phyloP scores from a whole-genome alignment of 1,284 basidiomycete genomes.

The Boletellus deceptivus region DNA sequence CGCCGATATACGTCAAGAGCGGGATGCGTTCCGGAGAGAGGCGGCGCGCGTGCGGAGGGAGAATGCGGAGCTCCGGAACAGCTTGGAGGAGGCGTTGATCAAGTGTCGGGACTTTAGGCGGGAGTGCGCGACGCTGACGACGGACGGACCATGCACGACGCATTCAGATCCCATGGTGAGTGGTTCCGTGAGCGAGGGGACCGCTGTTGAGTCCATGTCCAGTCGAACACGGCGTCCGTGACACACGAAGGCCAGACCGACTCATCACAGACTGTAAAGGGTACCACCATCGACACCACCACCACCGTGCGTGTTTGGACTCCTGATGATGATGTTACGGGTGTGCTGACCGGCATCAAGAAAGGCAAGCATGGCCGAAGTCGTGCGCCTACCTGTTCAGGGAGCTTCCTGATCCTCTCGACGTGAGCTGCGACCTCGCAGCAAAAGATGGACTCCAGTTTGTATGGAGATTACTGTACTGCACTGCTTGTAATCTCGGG shows the following conservation, averaged over 20 bases:
- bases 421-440: not conserved
- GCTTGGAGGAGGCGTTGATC: conserved; percentile 18
- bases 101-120: conserved; percentile 24
- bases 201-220: not conserved
- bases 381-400: not conserved
- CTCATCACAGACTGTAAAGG: not conserved
- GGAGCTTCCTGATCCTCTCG: not conserved
- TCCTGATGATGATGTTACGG: not conserved
- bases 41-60: conserved; percentile 19
- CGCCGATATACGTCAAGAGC: conserved; percentile 25
- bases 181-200: too few relatives aligned
- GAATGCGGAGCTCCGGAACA: conserved; percentile 21
- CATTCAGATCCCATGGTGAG: not conserved
- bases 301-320: not conserved
- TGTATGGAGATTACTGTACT: too few relatives aligned
- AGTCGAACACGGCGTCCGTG: not conserved
- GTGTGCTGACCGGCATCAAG: not conserved
- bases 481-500: too few relatives aligned
- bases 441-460: too few relatives aligned
- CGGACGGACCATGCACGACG: not conserved
- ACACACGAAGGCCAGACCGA: not conserved
- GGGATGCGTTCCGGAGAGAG: conserved; percentile 25
- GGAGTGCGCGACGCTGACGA: conserved; percentile 12
- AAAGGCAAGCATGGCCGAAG: not conserved
- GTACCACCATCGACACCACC: not conserved